Base-by-base conservation (phyloP, 176 grass and related monocot species). In the Oryza australiensis region DNA sequence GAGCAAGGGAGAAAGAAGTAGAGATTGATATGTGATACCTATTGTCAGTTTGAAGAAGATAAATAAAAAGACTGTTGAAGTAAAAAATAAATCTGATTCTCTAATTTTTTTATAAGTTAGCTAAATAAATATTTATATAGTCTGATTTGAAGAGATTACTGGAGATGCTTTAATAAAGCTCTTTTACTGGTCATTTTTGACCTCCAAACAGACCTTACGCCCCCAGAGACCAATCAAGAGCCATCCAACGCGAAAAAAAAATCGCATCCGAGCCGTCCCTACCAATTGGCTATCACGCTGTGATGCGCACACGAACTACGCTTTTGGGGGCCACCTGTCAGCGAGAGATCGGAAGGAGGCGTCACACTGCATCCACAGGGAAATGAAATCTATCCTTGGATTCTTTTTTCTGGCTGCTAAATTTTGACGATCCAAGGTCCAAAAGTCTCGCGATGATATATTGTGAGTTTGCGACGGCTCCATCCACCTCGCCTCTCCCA, bases 171-270 rank as follows among this genome's bases (percentile, higher is more conserved):
- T n/a, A n/a, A 32, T 32, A 32, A 32, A 35, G 59, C 63, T 64
- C 10, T 42, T 42, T 46, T 15, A 65, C 15, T 2, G 43, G 38
- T 49, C 51, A 62, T 64, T 63, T 33, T 65, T 64, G 38, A 57
- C 73, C 40, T n/a, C 22, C 79, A 51, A 33, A 24, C 22, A 51
- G 40, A n/a, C 13, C 27, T 1, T 1, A 7, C 32, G 79, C 30
- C 80, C 86, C 74, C 41, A 41, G 68, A 16, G 0, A 46, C n/a
- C 55, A 77, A 27, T 70, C 66, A 83, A 74, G 80, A 78, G 79
- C 73, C 80, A 40, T 1, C 49, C 49, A 55, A 7, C 4, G 37
- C 23, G 53, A 55, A 29, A 1, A 53, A 49, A 2, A 16, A 41
- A 32, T 5, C 40, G 82, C 55, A 74, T 64, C 82, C 73, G 48